These are phyloP conservation scores for Colletotrichum higginsianum DNA, from an alignment of 2,329 filamentous ascomycete genomes.

Conservation along the genomic window DNA sequence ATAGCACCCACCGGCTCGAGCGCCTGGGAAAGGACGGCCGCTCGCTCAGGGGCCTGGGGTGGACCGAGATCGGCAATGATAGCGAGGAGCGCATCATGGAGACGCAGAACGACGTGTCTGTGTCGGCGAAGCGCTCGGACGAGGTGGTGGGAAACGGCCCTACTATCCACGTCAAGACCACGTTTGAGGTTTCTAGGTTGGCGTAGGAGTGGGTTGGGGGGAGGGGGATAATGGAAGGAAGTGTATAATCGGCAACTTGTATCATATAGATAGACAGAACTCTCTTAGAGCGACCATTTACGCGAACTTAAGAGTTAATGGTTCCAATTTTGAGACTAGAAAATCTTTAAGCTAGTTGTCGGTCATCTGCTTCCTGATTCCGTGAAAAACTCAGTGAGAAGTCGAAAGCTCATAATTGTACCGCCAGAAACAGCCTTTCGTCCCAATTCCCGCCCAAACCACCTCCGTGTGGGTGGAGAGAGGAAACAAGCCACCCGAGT, in stretches of 20 bases:
- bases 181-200: constrained; percentile 17
- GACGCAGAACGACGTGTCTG: constrained; percentile 22
- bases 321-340: too few relatives aligned
- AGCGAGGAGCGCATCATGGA: constrained; percentile 44
- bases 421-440: too few relatives aligned
- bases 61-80: constrained; percentile 45
- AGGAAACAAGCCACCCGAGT: too few relatives aligned
- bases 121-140: constrained; percentile 30
- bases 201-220: neutral
- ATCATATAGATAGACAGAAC: too few relatives aligned
- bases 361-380: too few relatives aligned
- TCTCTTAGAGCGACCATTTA: too few relatives aligned
- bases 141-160: neutral
- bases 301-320: too few relatives aligned
- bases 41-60: constrained; percentile 36
- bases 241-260: neutral
- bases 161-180: constrained; percentile 24
- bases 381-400: too few relatives aligned
- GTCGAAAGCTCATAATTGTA: too few relatives aligned
- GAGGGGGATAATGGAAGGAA: neutral
- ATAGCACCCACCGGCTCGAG: constrained; percentile 40
- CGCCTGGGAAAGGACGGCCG: constrained; percentile 41
- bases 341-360: too few relatives aligned
- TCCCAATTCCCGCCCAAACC: too few relatives aligned
- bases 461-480: too few relatives aligned